Base-by-base conservation (phyloP, 2,329 filamentous ascomycete species). In the Lachnellula cervina region DNA sequence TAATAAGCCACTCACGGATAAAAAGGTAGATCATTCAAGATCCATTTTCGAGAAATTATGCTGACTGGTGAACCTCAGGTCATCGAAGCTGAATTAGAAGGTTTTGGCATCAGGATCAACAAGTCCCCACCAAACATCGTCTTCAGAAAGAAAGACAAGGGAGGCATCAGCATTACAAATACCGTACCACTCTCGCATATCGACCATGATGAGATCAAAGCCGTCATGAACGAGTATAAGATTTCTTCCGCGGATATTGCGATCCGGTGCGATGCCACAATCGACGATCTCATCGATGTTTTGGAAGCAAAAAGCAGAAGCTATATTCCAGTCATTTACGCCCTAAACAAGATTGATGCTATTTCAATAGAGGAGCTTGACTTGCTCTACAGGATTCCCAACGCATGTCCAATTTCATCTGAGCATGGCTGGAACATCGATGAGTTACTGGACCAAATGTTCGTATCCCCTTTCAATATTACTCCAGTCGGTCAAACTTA, bases 61-160 rank as follows among this genome's bases (percentile, higher is more conserved):
- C 28, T 32, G 28, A 32, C 28, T 28, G 28, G 28, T 32, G 28
- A 11, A 13, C 5, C 37, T 21, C 19, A 47, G 44, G 28, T 99
- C 61, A 99, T 99, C 69, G 94, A 99, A 75, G 81, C 84, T 51
- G 94, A 99, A 76, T 75, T 99, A 71, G 94, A 99, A 72, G 94
- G 94, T 7, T 99, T 99, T 68, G 94, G 94, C 35, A 97, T 99
- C 70, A 84, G 94, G 55, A 93, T 97, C 78, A 99, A 99, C 80
- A 99, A 97, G 78, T 77, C 85, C 66, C 94, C 94, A 25, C 94
- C 94, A 42, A 99, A 99, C 72, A 99, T 99, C 68, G 89, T 94
- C n/a, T 96, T 97, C 80, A 95, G 87, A 76, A 99, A 99, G 80
- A 99, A 99, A 80, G 94, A 99, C 75, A 97, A 97, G 77, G 94